Evolutionary conservation across 2,329 filamentous ascomycete genomes (phyloP), one percentile per base, ranked within the genome.

Genomic region (Colletotrichum tabaci): DNA sequence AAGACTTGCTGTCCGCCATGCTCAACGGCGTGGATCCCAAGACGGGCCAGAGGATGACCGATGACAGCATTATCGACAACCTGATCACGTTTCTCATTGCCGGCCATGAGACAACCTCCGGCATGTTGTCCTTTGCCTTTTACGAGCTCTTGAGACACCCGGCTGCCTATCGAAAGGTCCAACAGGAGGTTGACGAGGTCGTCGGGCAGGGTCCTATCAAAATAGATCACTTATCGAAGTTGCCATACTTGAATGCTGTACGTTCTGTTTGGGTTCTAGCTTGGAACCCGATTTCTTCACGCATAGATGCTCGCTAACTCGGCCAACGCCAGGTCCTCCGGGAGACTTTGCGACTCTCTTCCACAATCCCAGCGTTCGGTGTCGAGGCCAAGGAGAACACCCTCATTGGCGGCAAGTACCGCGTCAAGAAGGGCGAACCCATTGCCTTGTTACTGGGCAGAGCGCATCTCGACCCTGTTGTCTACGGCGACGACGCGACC

Each of bases 21-120:
- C 80, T 94, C 44, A 83, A 88, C 12, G 90, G 89, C 0, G 85
- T 84, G 12, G 92, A 94, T 76, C 84, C 88, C 3, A 87, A 89
- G 81, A 93, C 91, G 3, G 90, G 91, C 15, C 82, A 89, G 74
- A 84, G 85, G 9, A 84, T 94, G 78, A 86, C 83, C 0, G 88
- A 92, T 74, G 81, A 86, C 4, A 87, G 84, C 44, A 91, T 93
- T 74, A 85, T 88, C 40, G 86, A 91, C 77, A 93, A 94, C 74
- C 87, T 93, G 82, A 89, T 92, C 66, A 93, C 91, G 0, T 93
- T 93, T 75, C 80, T 93, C n/a, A 89, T 91, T 74, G 90, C 90
- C 60, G 88, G 90, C 6, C 91, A 92, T 75, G 91, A 93, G 74
- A 95, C 93, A 0, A 92, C 92, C 0, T 89, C 90, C 2, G 92